Evolutionary conservation across 441 rosid genomes (phyloP).

Genomic region (Aquilaria agallochum): DNA sequence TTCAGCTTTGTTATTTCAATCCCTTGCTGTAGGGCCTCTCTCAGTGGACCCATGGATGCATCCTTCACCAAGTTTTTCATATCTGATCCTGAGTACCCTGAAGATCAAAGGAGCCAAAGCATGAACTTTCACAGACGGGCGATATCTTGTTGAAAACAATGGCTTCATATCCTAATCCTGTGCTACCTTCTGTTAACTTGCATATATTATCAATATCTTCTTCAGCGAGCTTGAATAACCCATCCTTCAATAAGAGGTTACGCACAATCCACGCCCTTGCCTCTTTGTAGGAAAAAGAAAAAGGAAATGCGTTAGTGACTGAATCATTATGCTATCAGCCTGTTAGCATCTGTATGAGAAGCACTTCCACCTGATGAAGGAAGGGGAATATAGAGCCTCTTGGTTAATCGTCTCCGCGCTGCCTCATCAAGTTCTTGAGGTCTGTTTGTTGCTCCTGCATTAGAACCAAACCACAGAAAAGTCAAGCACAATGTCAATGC

Average conservation of each 20-base stretch:
- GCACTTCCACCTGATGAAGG: constrained; percentile 74
- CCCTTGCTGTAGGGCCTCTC: constrained; percentile 91
- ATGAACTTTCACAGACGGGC: constrained; percentile 4
- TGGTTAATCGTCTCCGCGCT: constrained; percentile 88
- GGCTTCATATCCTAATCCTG: constrained; percentile 1
- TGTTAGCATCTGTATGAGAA: constrained; percentile 14
- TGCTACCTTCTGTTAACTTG: constrained; percentile 69
- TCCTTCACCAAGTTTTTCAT: constrained; percentile 97
- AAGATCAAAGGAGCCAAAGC: neutral
- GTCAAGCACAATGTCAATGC: too few species aligned
- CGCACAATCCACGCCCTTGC: constrained; percentile 92
- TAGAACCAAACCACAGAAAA: constrained; percentile 8
- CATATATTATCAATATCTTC: constrained; percentile 70
- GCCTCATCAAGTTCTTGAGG: constrained; percentile 99
- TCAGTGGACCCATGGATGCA: constrained; percentile 94
- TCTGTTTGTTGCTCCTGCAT: constrained; percentile 91
- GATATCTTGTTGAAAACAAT: neutral
- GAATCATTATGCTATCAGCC: too few species aligned
- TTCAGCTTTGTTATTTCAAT: constrained; percentile 71
- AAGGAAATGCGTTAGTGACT: too few species aligned
- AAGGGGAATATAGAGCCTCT: constrained; percentile 90
- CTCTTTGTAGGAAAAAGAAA: constrained; percentile 33
- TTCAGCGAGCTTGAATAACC: constrained; percentile 65
- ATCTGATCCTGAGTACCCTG: constrained; percentile 98
- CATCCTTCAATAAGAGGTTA: constrained; percentile 86